Conservation (phyloP, 2,329 filamentous ascomycete species). For the Aspergillus udagawae region DNA sequence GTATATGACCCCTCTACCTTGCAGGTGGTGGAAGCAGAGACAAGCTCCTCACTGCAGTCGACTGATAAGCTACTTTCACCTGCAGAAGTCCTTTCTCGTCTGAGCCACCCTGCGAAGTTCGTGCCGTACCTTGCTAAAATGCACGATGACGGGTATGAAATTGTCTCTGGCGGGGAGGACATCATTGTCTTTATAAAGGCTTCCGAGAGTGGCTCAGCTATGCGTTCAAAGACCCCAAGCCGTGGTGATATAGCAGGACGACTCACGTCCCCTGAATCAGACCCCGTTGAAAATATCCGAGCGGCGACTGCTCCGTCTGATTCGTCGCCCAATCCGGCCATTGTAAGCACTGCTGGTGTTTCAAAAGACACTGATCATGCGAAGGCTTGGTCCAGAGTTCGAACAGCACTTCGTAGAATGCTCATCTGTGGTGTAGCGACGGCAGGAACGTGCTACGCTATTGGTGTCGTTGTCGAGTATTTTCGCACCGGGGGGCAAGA, state of each 20-base stretch:
- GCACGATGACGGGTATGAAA: slow-evolving; percentile 39
- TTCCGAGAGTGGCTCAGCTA: neutral
- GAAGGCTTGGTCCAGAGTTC: slow-evolving; percentile 11
- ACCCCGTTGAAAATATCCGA: neutral
- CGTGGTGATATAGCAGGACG: neutral
- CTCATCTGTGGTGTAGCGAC: slow-evolving; percentile 32
- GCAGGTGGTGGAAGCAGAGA: slow-evolving; percentile 28
- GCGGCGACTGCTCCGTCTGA: neutral
- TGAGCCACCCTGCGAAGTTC: slow-evolving; percentile 41
- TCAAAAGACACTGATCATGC: neutral
- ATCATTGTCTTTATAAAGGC: slow-evolving; percentile 38
- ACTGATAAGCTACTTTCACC: slow-evolving; percentile 21
- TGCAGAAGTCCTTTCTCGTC: slow-evolving; percentile 32
- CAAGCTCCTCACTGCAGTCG: slow-evolving; percentile 28
- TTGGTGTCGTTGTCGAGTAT: slow-evolving; percentile 39
- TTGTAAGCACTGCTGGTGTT: neutral
- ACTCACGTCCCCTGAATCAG: neutral
- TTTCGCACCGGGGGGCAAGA: slow-evolving; percentile 40
- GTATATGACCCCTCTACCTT: slow-evolving; percentile 33
- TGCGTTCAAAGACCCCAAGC: neutral
- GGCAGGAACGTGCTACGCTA: slow-evolving; percentile 38
- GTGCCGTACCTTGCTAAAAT: slow-evolving; percentile 37
- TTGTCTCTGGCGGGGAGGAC: slow-evolving; percentile 39
- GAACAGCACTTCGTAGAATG: slow-evolving; percentile 28
- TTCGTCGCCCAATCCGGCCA: neutral